These are phyloP conservation scores for Aspergillus clavatus DNA, from an alignment of 2,329 filamentous ascomycete species.

Conservation along the genomic window DNA sequence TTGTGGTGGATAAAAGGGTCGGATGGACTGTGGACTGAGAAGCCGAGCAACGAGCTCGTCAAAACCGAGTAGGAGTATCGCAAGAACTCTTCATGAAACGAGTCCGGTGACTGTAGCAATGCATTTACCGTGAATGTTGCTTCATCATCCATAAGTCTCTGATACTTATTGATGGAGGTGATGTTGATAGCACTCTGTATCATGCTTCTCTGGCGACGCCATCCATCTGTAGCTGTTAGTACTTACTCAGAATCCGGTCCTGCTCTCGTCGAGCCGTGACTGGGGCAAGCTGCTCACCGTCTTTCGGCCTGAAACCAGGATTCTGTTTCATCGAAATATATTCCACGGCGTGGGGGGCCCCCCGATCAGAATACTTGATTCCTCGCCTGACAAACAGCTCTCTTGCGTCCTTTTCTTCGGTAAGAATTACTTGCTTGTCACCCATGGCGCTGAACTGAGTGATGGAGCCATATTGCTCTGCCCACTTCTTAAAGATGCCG, in stretches of 20 bases:
- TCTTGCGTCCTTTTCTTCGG: slow-evolving; percentile 2
- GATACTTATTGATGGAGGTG: slow-evolving; percentile 2
- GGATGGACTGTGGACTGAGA: slow-evolving; percentile 1
- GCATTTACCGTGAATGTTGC: slow-evolving; percentile 1
- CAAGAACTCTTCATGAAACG: slow-evolving; percentile 4
- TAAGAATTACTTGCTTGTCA: slow-evolving; percentile 2
- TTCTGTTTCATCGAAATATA: slow-evolving; percentile 5
- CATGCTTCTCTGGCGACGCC: slow-evolving; percentile 5
- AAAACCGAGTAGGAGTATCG: slow-evolving; percentile 4
- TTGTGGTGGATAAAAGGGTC: slow-evolving; percentile 5
- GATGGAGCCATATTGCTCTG: slow-evolving; percentile 2
- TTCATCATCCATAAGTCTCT: slow-evolving; percentile 6
- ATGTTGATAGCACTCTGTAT: slow-evolving; percentile 3
- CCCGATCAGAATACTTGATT: slow-evolving; percentile 4
- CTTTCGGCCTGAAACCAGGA: slow-evolving; percentile 4
- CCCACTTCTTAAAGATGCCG: not conserved
- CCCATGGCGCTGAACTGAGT: slow-evolving; percentile 6
- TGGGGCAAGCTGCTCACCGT: slow-evolving; percentile 1
- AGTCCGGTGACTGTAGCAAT: slow-evolving; percentile 2
- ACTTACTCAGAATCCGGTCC: not conserved
- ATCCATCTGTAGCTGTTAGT: not conserved
- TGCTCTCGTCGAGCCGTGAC: not conserved
- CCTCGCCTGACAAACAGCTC: slow-evolving; percentile 5
- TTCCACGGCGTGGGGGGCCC: slow-evolving; percentile 5
- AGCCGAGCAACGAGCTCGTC: slow-evolving; percentile 6